Evolutionary conservation across 371 early-diverging fungal species (phyloP).

Genomic region (Batkoa obscura): DNA sequence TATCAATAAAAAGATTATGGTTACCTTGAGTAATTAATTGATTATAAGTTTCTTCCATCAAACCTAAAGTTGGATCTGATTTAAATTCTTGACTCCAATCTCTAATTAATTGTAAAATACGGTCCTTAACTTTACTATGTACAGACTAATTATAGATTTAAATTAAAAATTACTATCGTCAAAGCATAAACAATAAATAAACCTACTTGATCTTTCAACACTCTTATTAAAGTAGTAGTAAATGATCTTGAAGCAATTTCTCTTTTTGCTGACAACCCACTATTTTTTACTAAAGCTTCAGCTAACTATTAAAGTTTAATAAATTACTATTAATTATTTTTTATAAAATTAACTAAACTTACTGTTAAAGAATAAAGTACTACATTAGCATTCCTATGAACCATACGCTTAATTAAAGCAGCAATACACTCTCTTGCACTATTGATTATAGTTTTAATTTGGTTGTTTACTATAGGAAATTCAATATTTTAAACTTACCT

Average conservation of each 20-base stretch:
- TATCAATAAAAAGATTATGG: constrained; percentile 6
- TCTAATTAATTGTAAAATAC: constrained; percentile 71
- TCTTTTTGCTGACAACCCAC: constrained; percentile 50
- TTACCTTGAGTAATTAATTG: constrained; percentile 31
- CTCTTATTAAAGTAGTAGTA: constrained; percentile 55
- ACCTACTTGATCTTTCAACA: constrained; percentile 45
- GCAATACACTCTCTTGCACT: constrained; percentile 11
- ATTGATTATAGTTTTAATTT: not conserved
- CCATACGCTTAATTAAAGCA: constrained; percentile 9
- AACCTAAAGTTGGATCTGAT: constrained; percentile 52
- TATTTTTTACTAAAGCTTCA: constrained; percentile 59
- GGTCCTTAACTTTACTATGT: constrained; percentile 53
- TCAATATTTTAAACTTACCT: not conserved
- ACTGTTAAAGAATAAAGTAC: constrained; percentile 10
- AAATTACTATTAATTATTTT: constrained; percentile 9
- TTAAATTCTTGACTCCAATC: constrained; percentile 77
- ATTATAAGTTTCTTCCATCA: constrained; percentile 74
- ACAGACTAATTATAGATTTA: constrained; percentile 20
- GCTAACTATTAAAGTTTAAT: not conserved
- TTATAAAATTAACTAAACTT: constrained; percentile 7
- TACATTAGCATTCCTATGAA: constrained; percentile 11
- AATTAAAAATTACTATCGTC: not conserved
- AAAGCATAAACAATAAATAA: too few relatives aligned
- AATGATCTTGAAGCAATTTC: constrained; percentile 75
- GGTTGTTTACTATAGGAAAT: not conserved